Evolutionary conservation across 768 basidiomycete genomes (phyloP).

Genomic region (Mycena chlorophos): DNA sequence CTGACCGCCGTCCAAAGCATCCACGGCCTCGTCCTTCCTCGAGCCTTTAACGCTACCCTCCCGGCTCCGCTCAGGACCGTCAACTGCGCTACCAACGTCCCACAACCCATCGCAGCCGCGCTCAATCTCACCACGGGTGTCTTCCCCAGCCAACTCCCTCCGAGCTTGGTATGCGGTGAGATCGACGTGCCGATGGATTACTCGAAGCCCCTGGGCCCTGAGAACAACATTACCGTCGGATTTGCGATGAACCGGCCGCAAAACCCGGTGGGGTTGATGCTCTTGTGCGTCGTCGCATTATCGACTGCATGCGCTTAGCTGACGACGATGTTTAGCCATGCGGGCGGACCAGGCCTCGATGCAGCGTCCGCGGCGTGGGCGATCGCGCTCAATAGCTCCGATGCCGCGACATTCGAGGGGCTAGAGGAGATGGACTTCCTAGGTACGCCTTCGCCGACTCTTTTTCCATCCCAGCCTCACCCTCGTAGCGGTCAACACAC

Average conservation of each 20-base stretch:
- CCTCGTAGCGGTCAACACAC: constrained; percentile 17
- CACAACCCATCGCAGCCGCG: constrained; percentile 2
- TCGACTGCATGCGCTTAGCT: not conserved
- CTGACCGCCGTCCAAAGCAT: not conserved
- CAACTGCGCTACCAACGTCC: constrained; percentile 12
- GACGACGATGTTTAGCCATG: constrained; percentile 9
- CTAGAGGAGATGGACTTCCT: constrained; percentile 21
- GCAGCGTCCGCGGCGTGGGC: constrained; percentile 19
- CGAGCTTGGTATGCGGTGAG: constrained; percentile 12
- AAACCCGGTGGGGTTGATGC: constrained; percentile 12
- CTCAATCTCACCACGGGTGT: constrained; percentile 7
- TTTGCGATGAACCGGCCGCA: constrained; percentile 23
- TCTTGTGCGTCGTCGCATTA: constrained; percentile 11
- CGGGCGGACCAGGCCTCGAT: constrained; percentile 19
- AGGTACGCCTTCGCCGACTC: constrained; percentile 1
- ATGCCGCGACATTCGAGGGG: constrained; percentile 5
- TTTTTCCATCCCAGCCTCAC: not conserved
- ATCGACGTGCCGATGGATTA: constrained; percentile 27
- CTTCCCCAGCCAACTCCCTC: not conserved
- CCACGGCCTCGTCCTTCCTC: not conserved
- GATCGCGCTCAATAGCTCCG: constrained; percentile 14
- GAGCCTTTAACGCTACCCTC: not conserved
- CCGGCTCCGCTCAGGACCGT: constrained; percentile 6
- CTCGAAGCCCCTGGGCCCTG: constrained; percentile 7
- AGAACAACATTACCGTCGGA: constrained; percentile 23